These are phyloP conservation scores for Arthroderma sp. DNA, from an alignment of 2,329 filamentous ascomycete genomes.

Conservation along the genomic window DNA sequence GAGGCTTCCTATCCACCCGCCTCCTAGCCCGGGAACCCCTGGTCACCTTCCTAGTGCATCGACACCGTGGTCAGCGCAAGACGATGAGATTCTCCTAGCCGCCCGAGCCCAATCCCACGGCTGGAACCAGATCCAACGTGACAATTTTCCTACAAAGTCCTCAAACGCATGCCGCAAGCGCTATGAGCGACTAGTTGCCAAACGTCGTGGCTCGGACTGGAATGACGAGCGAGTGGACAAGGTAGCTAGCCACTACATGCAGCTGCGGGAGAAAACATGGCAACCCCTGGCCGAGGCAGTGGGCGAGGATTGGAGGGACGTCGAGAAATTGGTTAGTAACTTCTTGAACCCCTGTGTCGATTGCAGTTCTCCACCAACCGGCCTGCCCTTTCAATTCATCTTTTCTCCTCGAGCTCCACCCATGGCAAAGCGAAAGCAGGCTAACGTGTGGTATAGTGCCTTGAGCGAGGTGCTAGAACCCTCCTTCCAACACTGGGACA, in stretches of 20 bases:
- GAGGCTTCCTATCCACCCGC: slow-evolving; percentile 1
- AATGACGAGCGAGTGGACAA: slow-evolving; percentile 62
- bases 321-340: slow-evolving; percentile 67
- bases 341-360: background rate
- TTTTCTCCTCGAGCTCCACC: background rate
- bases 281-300: slow-evolving; percentile 53
- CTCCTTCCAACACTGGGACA: slow-evolving; percentile 14
- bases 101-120: slow-evolving; percentile 66
- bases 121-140: slow-evolving; percentile 68
- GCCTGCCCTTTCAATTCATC: background rate
- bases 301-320: slow-evolving; percentile 49
- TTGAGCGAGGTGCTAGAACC: slow-evolving; percentile 16
- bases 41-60: slow-evolving; percentile 12
- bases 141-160: slow-evolving; percentile 64
- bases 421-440: background rate
- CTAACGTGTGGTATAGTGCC: slow-evolving; percentile 14
- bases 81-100: slow-evolving; percentile 60
- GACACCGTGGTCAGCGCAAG: slow-evolving; percentile 59
- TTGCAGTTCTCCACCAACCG: background rate
- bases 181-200: slow-evolving; percentile 72
- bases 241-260: slow-evolving; percentile 67
- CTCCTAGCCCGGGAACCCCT: slow-evolving; percentile 8
- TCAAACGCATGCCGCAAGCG: slow-evolving; percentile 80
- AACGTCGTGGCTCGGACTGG: slow-evolving; percentile 61
- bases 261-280: slow-evolving; percentile 72